Base-by-base conservation (phyloP, 208 protist species). In the Blechomonas ayalai region DNA sequence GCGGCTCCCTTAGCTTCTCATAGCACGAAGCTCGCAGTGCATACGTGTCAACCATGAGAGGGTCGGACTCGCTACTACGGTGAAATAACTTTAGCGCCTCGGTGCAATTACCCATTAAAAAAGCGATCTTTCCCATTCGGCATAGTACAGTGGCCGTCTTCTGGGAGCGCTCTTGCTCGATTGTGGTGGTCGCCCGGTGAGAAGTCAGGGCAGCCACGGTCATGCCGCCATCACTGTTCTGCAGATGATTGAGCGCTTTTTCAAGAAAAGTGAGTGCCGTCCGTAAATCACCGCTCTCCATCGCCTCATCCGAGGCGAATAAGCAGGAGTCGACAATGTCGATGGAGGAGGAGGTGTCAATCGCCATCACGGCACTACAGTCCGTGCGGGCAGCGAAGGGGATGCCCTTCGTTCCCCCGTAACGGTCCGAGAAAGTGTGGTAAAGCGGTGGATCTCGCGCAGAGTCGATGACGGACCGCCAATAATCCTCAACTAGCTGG, bases 401-500 rank as follows among this genome's bases (percentile, higher is more conserved):
- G 23, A 82, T 60, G 15, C 73, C 68, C 3, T 66, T 59, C 9
- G 60, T 73, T 2, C 77, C 71, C 35, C 77, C 77, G 48, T 84
- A 85, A 39, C 77, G 73, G 25, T 87, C 67, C 6, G 74, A 86
- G 34, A 73, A 83, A 20, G 74, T 79, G 61, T 84, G 80, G 59
- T 88, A 89, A 15, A 83, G 52, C 27, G 79, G 74, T 13, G 74
- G 62, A 34, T 90, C 81, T 18, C 62, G 47, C 12, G 60, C 60
- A 1, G 60, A 69, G 8, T 66, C 41, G 28, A 75, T 29, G 4
- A 90, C 72, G 9, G 67, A 81, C 6, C 62, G 59, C 63, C 73
- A 78, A 51, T 90, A 90, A 24, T 88, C 79, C 52, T 93, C 78
- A 13, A 93, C 73, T 0, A 90, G 67, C 15, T 52, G 43, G 10